Percentiles rank a stretch among this genome's conserved stretches.
These are phyloP conservation scores for Solanum hybrid DNA, from an alignment of 305 asterid species.

Conservation along the genomic window DNA sequence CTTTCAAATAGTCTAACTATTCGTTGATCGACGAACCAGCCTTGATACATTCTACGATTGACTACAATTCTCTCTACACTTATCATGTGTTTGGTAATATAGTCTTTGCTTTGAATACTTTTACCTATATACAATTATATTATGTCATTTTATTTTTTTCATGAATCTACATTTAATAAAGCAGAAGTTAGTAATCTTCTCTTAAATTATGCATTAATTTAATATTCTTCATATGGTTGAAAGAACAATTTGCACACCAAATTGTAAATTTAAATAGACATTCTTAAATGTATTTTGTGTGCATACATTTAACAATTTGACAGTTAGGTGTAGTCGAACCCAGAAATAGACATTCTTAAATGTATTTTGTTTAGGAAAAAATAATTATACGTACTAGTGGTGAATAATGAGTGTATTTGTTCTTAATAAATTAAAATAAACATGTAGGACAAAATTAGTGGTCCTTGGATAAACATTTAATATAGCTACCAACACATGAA, in stretches of 20 bases:
- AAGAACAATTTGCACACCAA: neutral
- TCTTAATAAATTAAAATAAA: neutral
- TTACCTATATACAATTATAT: neutral
- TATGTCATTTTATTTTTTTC: neutral
- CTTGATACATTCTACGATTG: no score
- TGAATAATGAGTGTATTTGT: neutral
- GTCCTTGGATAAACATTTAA: neutral
- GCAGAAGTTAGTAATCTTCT: neutral
- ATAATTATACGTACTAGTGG: neutral
- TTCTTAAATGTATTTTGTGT: neutral
- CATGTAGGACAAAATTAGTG: neutral
- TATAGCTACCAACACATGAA: neutral
- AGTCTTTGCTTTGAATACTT: neutral
- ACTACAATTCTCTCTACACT: no score
- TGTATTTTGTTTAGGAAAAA: neutral
- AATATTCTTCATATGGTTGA: neutral
- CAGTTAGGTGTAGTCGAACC: neutral
- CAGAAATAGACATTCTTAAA: no score
- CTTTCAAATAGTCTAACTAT: no score
- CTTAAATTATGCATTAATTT: neutral
- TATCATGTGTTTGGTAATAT: neutral
- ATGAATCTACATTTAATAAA: neutral
- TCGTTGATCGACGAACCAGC: no score
- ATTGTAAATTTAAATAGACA: neutral
- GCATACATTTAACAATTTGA: neutral